Evolutionary conservation across 2,329 filamentous ascomycete genomes (phyloP).

Genomic region (Alternaria triticina): DNA sequence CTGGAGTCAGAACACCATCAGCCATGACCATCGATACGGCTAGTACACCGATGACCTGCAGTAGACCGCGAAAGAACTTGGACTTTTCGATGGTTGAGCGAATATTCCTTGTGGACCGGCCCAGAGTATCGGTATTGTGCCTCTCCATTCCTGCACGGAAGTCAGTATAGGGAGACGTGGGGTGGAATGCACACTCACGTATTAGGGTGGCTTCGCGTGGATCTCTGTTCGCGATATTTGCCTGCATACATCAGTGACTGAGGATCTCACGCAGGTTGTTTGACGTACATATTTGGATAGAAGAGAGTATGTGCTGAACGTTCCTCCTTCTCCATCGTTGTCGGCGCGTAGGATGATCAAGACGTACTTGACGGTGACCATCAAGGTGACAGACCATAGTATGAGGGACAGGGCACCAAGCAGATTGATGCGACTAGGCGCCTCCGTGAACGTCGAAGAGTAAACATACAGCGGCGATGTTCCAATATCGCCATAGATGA

Average conservation of each 20-base stretch:
- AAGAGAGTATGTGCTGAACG: slow-evolving; percentile 70
- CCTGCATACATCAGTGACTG: slow-evolving; percentile 43
- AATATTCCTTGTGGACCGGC: slow-evolving; percentile 58
- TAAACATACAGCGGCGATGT: slow-evolving; percentile 73
- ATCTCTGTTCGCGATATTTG: slow-evolving; percentile 66
- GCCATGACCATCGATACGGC: slow-evolving; percentile 72
- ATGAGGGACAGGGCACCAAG: slow-evolving; percentile 71
- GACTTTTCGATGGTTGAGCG: slow-evolving; percentile 66
- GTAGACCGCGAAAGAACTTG: slow-evolving; percentile 56
- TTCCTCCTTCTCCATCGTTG: slow-evolving; percentile 74
- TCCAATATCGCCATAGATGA: slow-evolving; percentile 74
- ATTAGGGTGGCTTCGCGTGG: slow-evolving; percentile 63
- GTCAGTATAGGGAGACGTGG: slow-evolving; percentile 1
- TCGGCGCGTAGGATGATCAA: slow-evolving; percentile 70
- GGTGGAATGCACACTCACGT: slow-evolving; percentile 36
- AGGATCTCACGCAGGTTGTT: too few relatives aligned
- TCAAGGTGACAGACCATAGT: slow-evolving; percentile 71
- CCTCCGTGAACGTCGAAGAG: slow-evolving; percentile 67
- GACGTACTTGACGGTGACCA: slow-evolving; percentile 74
- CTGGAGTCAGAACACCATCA: slow-evolving; percentile 71
- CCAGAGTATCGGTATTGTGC: slow-evolving; percentile 63
- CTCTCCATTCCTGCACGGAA: slow-evolving; percentile 58
- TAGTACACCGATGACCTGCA: slow-evolving; percentile 69
- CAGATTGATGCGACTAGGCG: slow-evolving; percentile 62
- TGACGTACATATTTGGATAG: slow-evolving; percentile 60